phyloP scores from a whole-genome alignment of 768 basidiomycete genomes.

The Leucocoprinus birnbaumii region DNA sequence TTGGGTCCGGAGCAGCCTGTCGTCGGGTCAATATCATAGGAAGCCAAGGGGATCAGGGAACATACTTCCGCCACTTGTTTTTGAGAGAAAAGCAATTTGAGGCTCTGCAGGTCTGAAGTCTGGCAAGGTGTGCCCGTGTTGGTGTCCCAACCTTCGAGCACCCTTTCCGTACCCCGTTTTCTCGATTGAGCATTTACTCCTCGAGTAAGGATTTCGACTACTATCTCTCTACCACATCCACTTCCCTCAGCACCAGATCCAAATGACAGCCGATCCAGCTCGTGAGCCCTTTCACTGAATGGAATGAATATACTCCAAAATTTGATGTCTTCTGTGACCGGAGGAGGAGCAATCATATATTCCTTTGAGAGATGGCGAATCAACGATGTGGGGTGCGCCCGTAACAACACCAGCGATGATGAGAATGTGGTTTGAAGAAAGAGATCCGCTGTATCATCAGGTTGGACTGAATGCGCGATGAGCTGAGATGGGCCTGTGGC shows the following conservation, averaged over 20 bases:
- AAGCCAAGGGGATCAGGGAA: background rate
- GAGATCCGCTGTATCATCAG: constrained; percentile 48
- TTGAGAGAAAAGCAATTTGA: constrained; percentile 47
- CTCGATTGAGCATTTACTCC: constrained; percentile 34
- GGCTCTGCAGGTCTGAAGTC: constrained; percentile 46
- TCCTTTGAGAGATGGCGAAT: constrained; percentile 64
- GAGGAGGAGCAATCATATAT: constrained; percentile 72
- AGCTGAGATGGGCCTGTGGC: constrained; percentile 51
- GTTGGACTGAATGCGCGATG: constrained; percentile 51
- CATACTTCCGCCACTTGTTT: constrained; percentile 31
- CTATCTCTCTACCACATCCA: constrained; percentile 44
- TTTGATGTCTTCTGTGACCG: constrained; percentile 55
- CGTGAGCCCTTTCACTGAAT: constrained; percentile 55
- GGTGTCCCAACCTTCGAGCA: constrained; percentile 60
- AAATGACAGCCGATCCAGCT: constrained; percentile 60
- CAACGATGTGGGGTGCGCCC: constrained; percentile 68
- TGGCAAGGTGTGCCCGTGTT: constrained; percentile 34
- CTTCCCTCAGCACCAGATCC: constrained; percentile 52
- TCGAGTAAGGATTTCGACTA: constrained; percentile 60
- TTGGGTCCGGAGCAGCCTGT: constrained; percentile 49
- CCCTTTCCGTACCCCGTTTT: constrained; percentile 55
- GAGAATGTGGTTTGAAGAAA: constrained; percentile 66
- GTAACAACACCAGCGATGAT: constrained; percentile 57
- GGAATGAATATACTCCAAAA: constrained; percentile 83
- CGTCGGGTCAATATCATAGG: background rate